Evolutionary conservation across 805 yeast species (phyloP).

Genomic region (Nakazawaea ambrosiae): DNA sequence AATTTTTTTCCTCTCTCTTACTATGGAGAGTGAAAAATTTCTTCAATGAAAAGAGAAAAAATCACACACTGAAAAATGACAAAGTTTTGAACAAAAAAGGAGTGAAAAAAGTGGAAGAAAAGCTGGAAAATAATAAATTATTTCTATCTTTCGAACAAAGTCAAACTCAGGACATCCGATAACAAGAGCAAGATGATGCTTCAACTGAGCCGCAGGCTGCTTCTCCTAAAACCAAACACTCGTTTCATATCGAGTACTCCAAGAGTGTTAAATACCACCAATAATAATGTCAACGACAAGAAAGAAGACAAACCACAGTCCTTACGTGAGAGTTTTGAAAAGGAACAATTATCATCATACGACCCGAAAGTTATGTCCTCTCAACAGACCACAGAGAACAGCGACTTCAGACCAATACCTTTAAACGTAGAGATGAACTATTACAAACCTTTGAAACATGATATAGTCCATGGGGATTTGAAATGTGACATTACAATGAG

Average conservation of each 20-base stretch:
- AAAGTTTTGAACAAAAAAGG: background rate
- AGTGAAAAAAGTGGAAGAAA: background rate
- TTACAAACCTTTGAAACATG: conserved; percentile 70
- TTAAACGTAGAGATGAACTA: conserved; percentile 75
- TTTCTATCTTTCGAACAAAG: too few species aligned
- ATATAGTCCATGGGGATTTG: conserved; percentile 60
- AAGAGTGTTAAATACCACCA: too few species aligned
- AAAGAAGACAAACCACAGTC: too few species aligned
- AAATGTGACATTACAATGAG: conserved; percentile 74
- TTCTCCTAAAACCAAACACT: too few species aligned
- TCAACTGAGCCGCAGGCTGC: too few species aligned
- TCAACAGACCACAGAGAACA: conserved; percentile 21
- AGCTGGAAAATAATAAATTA: background rate
- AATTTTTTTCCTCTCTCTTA: too few species aligned
- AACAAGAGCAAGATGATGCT: too few species aligned
- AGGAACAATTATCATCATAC: conserved; percentile 16
- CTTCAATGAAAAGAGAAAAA: too few species aligned
- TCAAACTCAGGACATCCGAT: too few species aligned
- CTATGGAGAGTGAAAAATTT: too few species aligned
- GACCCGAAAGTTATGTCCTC: conserved; percentile 25
- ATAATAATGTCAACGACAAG: too few species aligned
- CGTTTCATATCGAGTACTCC: too few species aligned
- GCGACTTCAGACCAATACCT: conserved; percentile 57
- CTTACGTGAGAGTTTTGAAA: conserved; percentile 3
- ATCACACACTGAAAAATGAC: background rate